A percentile compares a stretch with the other conserved stretches of the same genome.
Conservation (phyloP, 805 yeast species). For the Wickerhamomyces bovis region DNA sequence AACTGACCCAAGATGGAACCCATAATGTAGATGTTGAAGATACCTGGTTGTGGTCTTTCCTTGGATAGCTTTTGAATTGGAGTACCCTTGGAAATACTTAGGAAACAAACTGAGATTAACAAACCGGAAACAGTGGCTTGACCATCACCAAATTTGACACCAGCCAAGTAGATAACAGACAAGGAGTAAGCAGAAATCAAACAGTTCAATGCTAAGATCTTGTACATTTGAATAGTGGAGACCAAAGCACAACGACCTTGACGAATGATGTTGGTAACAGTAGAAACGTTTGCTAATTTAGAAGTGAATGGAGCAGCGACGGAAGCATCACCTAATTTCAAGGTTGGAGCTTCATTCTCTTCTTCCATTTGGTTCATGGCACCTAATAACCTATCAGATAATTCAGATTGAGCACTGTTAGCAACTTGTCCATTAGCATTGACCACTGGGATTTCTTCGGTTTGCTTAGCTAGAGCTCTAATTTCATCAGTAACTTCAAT, state of each 20-base stretch:
- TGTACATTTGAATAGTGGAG: slow-evolving; percentile 98
- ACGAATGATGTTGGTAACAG: slow-evolving; percentile 90
- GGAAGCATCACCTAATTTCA: slow-evolving; percentile 96
- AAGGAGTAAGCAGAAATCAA: slow-evolving; percentile 93
- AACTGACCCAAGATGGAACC: slow-evolving; percentile 96
- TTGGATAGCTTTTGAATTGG: slow-evolving; percentile 84
- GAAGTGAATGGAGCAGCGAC: slow-evolving; percentile 99
- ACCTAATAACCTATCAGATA: slow-evolving; percentile 63
- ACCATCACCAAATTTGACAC: slow-evolving; percentile 96
- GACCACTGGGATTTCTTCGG: slow-evolving; percentile 32
- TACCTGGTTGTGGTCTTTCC: slow-evolving; percentile 96
- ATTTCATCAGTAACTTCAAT: slow-evolving; percentile 71
- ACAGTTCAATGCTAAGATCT: slow-evolving; percentile 94
- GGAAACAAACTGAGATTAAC: slow-evolving; percentile 86
- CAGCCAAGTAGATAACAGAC: slow-evolving; percentile 90
- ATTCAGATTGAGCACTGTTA: slow-evolving; percentile 33
- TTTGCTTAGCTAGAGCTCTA: slow-evolving; percentile 52
- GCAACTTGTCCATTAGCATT: slow-evolving; percentile 25
- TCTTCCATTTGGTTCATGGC: slow-evolving; percentile 51
- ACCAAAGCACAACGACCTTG: slow-evolving; percentile 98
- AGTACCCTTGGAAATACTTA: slow-evolving; percentile 90
- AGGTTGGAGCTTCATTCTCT: slow-evolving; percentile 77
- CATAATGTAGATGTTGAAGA: slow-evolving; percentile 92
- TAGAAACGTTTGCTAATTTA: slow-evolving; percentile 82
- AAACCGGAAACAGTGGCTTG: slow-evolving; percentile 97